phyloP scores from a whole-genome alignment of 768 basidiomycete species.

The Naematelia aurantialba region DNA sequence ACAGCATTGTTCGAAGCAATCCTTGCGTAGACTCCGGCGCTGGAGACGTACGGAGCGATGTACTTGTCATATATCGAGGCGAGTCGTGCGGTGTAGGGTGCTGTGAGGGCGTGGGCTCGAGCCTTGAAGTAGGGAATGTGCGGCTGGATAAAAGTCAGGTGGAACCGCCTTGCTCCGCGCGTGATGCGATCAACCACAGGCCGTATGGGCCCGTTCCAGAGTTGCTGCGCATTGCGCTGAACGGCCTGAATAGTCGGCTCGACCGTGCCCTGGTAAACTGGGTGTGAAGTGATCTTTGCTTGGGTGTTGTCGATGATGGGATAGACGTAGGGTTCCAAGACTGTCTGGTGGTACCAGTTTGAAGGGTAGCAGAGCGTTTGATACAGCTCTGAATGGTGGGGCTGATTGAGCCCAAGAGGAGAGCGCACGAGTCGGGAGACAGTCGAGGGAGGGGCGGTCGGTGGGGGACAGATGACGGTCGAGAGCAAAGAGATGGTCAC shows the following conservation, averaged over 20 bases:
- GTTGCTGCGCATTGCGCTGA: background rate
- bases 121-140: slow-evolving; percentile 30
- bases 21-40: slow-evolving; percentile 20
- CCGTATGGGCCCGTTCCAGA: slow-evolving; percentile 26
- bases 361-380: slow-evolving; percentile 38
- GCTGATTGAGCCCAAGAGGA: slow-evolving; percentile 25
- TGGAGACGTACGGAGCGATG: slow-evolving; percentile 28
- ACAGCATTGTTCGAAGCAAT: slow-evolving; percentile 10
- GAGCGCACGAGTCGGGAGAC: slow-evolving; percentile 28
- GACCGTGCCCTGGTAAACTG: slow-evolving; percentile 24
- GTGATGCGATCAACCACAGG: slow-evolving; percentile 20
- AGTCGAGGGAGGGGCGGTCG: slow-evolving; percentile 17
- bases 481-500: slow-evolving; percentile 37
- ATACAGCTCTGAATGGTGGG: background rate
- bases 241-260: slow-evolving; percentile 19
- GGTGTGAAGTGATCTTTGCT: slow-evolving; percentile 11
- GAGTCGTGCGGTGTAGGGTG: slow-evolving; percentile 29
- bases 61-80: slow-evolving; percentile 18
- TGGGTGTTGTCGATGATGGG: slow-evolving; percentile 28
- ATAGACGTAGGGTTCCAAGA: slow-evolving; percentile 45
- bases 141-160: slow-evolving; percentile 39
- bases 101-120: slow-evolving; percentile 21
- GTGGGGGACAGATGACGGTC: slow-evolving; percentile 42
- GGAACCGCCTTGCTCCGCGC: slow-evolving; percentile 27
- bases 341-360: slow-evolving; percentile 33